Evolutionary conservation across 2,329 filamentous ascomycete species (phyloP).

Genomic region (Pseudocercospora musae): DNA sequence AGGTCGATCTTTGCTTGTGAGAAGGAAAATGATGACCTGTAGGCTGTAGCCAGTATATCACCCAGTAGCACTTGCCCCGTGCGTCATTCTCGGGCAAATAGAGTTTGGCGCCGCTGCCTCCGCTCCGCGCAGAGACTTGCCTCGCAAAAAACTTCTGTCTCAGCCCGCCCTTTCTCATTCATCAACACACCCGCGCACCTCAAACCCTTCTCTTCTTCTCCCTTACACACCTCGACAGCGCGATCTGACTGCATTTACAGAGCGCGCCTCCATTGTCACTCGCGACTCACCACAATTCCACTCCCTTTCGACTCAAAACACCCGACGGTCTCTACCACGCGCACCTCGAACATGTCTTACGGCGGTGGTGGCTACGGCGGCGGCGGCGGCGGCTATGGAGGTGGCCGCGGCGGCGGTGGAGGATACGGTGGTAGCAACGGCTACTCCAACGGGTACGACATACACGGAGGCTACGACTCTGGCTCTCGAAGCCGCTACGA

Average conservation of each 20-base stretch:
- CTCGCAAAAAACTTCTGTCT: neutral
- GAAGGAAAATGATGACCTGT: neutral
- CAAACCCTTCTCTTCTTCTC: neutral
- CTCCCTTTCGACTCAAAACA: slow-evolving; percentile 3
- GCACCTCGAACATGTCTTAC: slow-evolving; percentile 62
- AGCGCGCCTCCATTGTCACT: neutral
- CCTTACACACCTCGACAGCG: neutral
- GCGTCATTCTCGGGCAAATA: neutral
- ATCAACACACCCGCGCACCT: neutral
- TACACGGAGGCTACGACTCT: slow-evolving; percentile 40
- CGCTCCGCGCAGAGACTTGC: neutral
- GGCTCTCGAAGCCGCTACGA: slow-evolving; percentile 42
- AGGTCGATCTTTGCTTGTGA: no score
- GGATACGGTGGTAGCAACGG: slow-evolving; percentile 35
- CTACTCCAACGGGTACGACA: slow-evolving; percentile 47
- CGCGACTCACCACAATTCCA: neutral
- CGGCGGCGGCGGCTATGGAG: slow-evolving; percentile 36
- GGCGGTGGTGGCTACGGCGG: slow-evolving; percentile 48
- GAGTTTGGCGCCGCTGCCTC: neutral
- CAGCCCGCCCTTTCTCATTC: neutral
- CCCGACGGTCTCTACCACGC: slow-evolving; percentile 24
- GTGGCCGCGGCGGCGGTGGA: slow-evolving; percentile 41
- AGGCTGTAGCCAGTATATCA: no score
- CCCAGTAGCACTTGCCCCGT: neutral
- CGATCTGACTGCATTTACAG: neutral